phyloP scores from a whole-genome alignment of 2,329 filamentous ascomycete genomes.

The Corniculantispora saksenae region DNA sequence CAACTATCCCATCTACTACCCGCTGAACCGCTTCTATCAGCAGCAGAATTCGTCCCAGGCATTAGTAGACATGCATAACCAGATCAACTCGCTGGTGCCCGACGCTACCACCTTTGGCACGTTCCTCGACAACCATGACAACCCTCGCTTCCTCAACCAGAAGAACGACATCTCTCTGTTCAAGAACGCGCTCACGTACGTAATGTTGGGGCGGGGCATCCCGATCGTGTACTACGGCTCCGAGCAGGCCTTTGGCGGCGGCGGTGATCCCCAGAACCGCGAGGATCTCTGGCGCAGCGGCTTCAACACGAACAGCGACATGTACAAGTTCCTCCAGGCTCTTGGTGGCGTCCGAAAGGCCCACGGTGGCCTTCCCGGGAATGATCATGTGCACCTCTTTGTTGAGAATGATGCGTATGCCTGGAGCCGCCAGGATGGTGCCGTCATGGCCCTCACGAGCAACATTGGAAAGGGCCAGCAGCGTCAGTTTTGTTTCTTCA shows the following conservation, averaged over 20 bases:
- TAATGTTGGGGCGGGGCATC: conserved; percentile 62
- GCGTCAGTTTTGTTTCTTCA: conserved; percentile 44
- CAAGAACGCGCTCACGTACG: conserved; percentile 62
- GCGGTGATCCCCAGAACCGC: conserved; percentile 51
- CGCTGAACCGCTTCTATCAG: conserved; percentile 41
- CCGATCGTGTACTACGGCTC: conserved; percentile 67
- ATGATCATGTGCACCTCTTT: conserved; percentile 48
- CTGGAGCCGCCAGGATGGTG: conserved; percentile 45
- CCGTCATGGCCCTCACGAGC: conserved; percentile 47
- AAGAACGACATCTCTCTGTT: conserved; percentile 56
- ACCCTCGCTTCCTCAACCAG: conserved; percentile 52
- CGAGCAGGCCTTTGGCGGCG: conserved; percentile 60
- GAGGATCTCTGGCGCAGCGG: conserved; percentile 59
- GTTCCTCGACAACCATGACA: conserved; percentile 63
- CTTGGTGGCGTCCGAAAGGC: conserved; percentile 11
- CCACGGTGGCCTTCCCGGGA: conserved; percentile 40
- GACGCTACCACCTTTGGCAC: conserved; percentile 49
- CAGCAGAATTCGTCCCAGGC: conserved; percentile 37
- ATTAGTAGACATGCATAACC: conserved; percentile 40
- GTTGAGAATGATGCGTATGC: conserved; percentile 44
- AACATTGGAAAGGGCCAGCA: conserved; percentile 43
- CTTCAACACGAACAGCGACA: conserved; percentile 46
- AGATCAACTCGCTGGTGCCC: conserved; percentile 38
- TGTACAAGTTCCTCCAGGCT: conserved; percentile 48
- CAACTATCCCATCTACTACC: conserved; percentile 58